These are phyloP conservation scores for Filobasidium wieringae DNA, from an alignment of 768 basidiomycete species.

Conservation along the genomic window DNA sequence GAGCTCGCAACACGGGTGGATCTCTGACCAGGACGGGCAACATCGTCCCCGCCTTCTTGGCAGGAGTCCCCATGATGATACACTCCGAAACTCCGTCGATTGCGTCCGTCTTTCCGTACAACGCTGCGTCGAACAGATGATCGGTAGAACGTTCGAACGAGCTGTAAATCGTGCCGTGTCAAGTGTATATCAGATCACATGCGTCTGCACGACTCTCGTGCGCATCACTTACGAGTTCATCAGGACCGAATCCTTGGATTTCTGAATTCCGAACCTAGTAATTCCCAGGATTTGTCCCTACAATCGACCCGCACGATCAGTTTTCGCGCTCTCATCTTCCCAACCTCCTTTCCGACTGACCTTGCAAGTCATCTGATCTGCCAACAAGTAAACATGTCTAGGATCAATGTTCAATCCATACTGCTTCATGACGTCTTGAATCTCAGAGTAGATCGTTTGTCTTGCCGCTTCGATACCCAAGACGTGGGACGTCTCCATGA, in stretches of 20 bases:
- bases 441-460: slow-evolving; percentile 87
- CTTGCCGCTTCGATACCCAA: slow-evolving; percentile 98
- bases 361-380: slow-evolving; percentile 98
- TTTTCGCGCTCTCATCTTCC: no score
- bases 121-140: slow-evolving; percentile 93
- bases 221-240: slow-evolving; percentile 58
- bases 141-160: slow-evolving; percentile 99
- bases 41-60: slow-evolving; percentile 85
- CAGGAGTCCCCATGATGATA: slow-evolving; percentile 98
- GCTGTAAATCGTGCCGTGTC: neutral
- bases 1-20: slow-evolving; percentile 33
- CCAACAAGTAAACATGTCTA: slow-evolving; percentile 93
- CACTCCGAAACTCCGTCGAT: slow-evolving; percentile 97
- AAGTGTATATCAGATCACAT: no score
- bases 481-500: slow-evolving; percentile 88
- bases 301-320: neutral
- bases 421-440: slow-evolving; percentile 89
- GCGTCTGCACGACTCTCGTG: no score
- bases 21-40: slow-evolving; percentile 49
- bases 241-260: slow-evolving; percentile 93
- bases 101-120: slow-evolving; percentile 85
- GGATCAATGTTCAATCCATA: slow-evolving; percentile 99
- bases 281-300: slow-evolving; percentile 96
- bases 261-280: slow-evolving; percentile 95
- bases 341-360: slow-evolving; percentile 39